Conservation (phyloP, 1,139 yeast species). For the Magnusiomyces magnusii region DNA sequence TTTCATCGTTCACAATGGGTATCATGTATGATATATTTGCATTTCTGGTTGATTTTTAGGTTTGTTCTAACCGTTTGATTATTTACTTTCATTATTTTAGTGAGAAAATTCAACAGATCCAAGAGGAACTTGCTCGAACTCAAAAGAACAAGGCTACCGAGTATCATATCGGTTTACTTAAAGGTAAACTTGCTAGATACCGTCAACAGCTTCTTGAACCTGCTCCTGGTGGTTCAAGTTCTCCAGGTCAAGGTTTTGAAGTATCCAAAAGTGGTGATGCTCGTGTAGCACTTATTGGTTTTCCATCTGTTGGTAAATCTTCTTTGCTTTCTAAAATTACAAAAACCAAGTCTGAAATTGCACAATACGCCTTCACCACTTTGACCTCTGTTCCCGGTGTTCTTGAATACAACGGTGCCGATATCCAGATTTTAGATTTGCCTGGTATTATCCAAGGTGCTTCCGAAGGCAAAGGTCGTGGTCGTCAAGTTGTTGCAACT, state of each 20-base stretch:
- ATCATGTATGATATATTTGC: neutral
- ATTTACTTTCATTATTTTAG: no score
- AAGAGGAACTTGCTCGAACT: conserved; percentile 91
- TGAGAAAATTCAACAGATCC: conserved; percentile 51
- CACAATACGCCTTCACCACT: conserved; percentile 96
- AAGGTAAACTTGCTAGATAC: conserved; percentile 91
- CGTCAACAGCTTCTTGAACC: conserved; percentile 87
- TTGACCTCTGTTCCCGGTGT: conserved; percentile 97
- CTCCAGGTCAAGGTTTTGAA: conserved; percentile 85
- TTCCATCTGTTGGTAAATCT: conserved; percentile 93
- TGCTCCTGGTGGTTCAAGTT: conserved; percentile 78
- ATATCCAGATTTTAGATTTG: conserved; percentile 93
- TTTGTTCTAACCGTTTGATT: neutral
- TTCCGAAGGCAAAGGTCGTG: conserved; percentile 98
- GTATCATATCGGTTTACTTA: conserved; percentile 92
- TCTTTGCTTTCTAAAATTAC: conserved; percentile 82
- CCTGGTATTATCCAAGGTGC: conserved; percentile 99
- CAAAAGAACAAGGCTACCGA: conserved; percentile 96
- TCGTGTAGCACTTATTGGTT: conserved; percentile 94
- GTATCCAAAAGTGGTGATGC: conserved; percentile 98
- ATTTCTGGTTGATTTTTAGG: neutral
- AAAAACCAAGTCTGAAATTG: conserved; percentile 95
- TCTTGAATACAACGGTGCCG: conserved; percentile 92
- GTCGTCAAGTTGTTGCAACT: conserved; percentile 97
- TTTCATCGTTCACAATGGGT: neutral